phyloP scores from a whole-genome alignment of 2,329 filamentous ascomycete species.

The Amphichorda felina region DNA sequence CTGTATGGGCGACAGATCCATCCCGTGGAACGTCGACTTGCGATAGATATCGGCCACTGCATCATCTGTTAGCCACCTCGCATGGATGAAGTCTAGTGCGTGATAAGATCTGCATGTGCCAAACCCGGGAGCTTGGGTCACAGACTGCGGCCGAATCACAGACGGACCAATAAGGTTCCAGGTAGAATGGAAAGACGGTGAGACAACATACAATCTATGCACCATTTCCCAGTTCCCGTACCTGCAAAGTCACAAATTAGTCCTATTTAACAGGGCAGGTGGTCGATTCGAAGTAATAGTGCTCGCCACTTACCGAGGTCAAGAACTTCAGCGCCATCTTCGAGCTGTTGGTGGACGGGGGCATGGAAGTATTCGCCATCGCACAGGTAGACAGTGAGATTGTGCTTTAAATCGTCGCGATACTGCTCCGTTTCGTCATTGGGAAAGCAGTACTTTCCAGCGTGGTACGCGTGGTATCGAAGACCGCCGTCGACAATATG shows the following conservation, averaged over 20 bases:
- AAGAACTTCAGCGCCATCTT: conserved; percentile 27
- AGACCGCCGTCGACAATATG: conserved; percentile 28
- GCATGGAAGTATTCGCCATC: conserved; percentile 29
- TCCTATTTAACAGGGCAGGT: background rate
- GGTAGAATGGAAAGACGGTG: background rate
- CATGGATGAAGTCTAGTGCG: no score
- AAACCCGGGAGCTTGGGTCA: background rate
- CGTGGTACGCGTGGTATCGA: conserved; percentile 27
- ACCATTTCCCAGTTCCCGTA: conserved; percentile 40
- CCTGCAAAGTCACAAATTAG: conserved; percentile 16
- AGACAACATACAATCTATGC: conserved; percentile 30
- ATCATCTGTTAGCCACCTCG: background rate
- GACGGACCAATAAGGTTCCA: background rate
- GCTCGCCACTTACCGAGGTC: conserved; percentile 27
- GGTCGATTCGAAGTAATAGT: background rate
- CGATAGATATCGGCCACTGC: conserved; percentile 36
- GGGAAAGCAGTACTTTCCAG: conserved; percentile 28
- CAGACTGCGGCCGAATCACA: background rate
- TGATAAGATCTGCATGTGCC: background rate
- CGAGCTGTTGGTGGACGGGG: conserved; percentile 25
- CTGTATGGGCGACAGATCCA: conserved; percentile 40
- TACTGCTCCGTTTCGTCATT: conserved; percentile 30
- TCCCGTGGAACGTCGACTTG: conserved; percentile 29
- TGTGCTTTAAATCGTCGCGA: conserved; percentile 27
- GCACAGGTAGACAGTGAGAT: conserved; percentile 24